Base-by-base conservation (phyloP, 164 flowering plant species). In the Stephania japonica region DNA sequence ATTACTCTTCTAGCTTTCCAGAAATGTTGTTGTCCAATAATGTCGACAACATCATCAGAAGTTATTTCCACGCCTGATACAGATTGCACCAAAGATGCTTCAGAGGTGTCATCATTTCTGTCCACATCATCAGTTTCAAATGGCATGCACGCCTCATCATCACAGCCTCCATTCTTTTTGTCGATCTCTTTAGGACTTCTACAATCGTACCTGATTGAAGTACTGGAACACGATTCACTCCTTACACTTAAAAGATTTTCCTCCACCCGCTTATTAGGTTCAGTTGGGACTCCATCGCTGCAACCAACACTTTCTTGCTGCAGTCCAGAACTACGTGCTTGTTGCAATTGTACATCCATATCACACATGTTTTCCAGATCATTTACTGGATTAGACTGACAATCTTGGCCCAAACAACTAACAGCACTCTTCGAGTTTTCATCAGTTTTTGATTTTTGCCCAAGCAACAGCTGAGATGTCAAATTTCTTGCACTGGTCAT, bases 1-100 rank as follows among this genome's bases (percentile, higher is more conserved):
- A 94, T 90, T 27, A 85, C 91, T 77, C 75, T 85, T 78, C 98
- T 83, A 38, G 91, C 87, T 81, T 87, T 87, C 94, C 91, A 90
- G 79, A 92, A 91, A 25, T 84, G 87, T 61, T 91, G 89, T 78
- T 84, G 88, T 38, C 97, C 95, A 21, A 91, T 86, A 41, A 85
- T 69, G 69, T 84, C 87, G 0, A 91, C 88, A 71, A 92, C 89
- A 78, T 89, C 89, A 79, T 90, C 95, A 26, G 93, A 88, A 47
- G 89, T 83, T 72, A 90, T 76, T 49, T 78, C 87, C 70, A 81
- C 14, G 61, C 77, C 86, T 38, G 85, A 82, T 49, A 75, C 41
- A 25, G 85, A 83, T 49, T 88, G 91, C 78, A 84, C 81, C 75
- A 83, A 79, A 71, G 90, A 86, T 43, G 83, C 80, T 64, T 86